Percentiles rank a stretch among this genome's conserved stretches.
These are phyloP conservation scores for Psidium friedrichsthalianum DNA, from an alignment of 345 rosid species.

Conservation along the genomic window DNA sequence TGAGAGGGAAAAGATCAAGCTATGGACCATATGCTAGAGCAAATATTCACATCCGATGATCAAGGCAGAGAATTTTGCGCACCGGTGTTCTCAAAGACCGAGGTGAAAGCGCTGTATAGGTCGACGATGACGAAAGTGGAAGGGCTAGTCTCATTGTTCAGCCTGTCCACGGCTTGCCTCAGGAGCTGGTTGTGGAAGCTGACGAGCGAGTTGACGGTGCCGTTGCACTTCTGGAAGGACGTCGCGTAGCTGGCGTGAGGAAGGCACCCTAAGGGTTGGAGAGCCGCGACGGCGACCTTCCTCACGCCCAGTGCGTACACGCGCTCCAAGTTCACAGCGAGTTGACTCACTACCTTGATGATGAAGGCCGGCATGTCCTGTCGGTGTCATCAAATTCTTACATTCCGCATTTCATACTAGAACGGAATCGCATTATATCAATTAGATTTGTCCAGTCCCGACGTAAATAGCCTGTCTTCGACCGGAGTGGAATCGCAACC, in stretches of 20 bases:
- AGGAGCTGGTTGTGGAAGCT: conserved; percentile 42
- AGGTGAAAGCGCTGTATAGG: conserved; percentile 47
- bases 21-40: not conserved
- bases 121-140: conserved; percentile 42
- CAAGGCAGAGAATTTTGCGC: not conserved
- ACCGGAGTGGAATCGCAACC: not conserved
- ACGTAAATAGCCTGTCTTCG: not conserved
- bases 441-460: not conserved
- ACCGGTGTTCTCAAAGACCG: conserved; percentile 21
- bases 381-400: not conserved
- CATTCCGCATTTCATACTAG: not conserved
- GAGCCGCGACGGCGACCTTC: conserved; percentile 31
- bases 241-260: conserved; percentile 24
- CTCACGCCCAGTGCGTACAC: conserved; percentile 45
- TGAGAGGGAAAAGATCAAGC: not conserved
- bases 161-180: conserved; percentile 29
- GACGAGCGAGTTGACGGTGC: conserved; percentile 20
- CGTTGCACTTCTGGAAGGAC: conserved; percentile 44
- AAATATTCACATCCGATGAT: conserved; percentile 1
- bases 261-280: conserved; percentile 77
- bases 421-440: not conserved
- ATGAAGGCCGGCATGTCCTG: conserved; percentile 44
- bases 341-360: conserved; percentile 39
- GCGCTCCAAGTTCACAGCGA: conserved; percentile 28
- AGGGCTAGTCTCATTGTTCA: conserved; percentile 29